These are phyloP conservation scores for Zygosaccharomyces bailii DNA, from an alignment of 805 yeast genomes.

Conservation along the genomic window DNA sequence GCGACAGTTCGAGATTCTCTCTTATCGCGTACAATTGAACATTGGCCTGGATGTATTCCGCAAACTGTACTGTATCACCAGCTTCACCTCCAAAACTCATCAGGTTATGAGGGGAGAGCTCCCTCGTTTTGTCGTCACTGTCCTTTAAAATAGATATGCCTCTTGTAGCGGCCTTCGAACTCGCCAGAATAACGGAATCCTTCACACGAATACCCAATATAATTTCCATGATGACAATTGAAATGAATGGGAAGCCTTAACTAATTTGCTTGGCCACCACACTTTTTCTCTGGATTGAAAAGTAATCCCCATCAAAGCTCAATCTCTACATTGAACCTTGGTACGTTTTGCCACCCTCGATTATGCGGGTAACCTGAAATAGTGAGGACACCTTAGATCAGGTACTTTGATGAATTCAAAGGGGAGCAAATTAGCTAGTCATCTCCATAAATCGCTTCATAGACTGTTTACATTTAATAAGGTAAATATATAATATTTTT, in stretches of 20 bases:
- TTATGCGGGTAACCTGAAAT: neutral
- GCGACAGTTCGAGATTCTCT: conserved; percentile 74
- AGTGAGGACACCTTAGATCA: too few relatives aligned
- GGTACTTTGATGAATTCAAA: too few relatives aligned
- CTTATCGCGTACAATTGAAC: conserved; percentile 84
- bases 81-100: conserved; percentile 94
- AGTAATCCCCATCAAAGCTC: neutral
- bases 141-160: conserved; percentile 80
- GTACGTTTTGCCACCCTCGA: conserved; percentile 6
- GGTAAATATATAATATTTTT: too few relatives aligned
- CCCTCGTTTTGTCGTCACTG: conserved; percentile 76
- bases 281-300: too few relatives aligned
- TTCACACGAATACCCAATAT: conserved; percentile 79
- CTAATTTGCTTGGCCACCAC: neutral
- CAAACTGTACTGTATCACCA: conserved; percentile 94
- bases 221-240: conserved; percentile 65
- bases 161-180: conserved; percentile 92
- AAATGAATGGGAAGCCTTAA: neutral
- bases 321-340: neutral
- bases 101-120: conserved; percentile 68
- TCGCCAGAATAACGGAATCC: conserved; percentile 81
- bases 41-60: conserved; percentile 91
- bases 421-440: too few relatives aligned
- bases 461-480: too few relatives aligned
- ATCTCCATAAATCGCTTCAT: too few relatives aligned